These are phyloP conservation scores for Suillus clintonianus DNA, from an alignment of 768 basidiomycete genomes.

Conservation along the genomic window DNA sequence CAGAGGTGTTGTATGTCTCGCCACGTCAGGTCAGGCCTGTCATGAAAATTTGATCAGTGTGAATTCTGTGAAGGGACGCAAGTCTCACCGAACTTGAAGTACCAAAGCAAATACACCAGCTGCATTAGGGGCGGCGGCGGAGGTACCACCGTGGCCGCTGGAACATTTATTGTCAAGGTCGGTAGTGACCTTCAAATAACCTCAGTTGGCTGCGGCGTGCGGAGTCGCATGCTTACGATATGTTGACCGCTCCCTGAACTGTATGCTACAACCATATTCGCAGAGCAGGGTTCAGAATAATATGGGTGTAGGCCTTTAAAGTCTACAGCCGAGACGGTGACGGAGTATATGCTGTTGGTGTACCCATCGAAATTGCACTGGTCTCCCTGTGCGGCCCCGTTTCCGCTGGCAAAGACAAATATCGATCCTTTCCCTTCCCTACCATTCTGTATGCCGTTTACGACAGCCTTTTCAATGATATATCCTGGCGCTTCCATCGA, in stretches of 20 bases:
- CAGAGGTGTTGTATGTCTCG: conserved; percentile 93
- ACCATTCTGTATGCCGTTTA: conserved; percentile 92
- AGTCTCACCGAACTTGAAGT: conserved; percentile 74
- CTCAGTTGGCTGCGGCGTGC: conserved; percentile 11
- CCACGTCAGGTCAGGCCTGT: conserved; percentile 93
- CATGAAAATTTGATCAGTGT: conserved; percentile 3
- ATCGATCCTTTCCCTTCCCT: conserved; percentile 88
- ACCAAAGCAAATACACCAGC: conserved; percentile 93
- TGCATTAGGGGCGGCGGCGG: conserved; percentile 96
- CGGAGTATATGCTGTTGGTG: conserved; percentile 95
- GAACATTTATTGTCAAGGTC: conserved; percentile 86
- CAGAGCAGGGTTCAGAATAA: conserved; percentile 97
- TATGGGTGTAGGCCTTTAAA: conserved; percentile 92
- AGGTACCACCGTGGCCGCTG: conserved; percentile 88
- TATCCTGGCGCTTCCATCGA: conserved; percentile 94
- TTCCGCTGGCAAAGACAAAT: conserved; percentile 97
- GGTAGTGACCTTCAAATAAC: conserved; percentile 75
- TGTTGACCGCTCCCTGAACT: conserved; percentile 92
- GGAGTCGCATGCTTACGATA: conserved; percentile 61
- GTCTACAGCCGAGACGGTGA: conserved; percentile 96
- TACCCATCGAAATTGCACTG: conserved; percentile 99
- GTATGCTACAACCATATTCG: conserved; percentile 95
- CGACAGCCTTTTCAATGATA: conserved; percentile 89
- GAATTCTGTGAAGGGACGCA: conserved; percentile 15
- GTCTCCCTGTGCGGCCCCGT: conserved; percentile 87